phyloP scores from a whole-genome alignment of 176 grass and related monocot species.

The Oryza glumipatula region DNA sequence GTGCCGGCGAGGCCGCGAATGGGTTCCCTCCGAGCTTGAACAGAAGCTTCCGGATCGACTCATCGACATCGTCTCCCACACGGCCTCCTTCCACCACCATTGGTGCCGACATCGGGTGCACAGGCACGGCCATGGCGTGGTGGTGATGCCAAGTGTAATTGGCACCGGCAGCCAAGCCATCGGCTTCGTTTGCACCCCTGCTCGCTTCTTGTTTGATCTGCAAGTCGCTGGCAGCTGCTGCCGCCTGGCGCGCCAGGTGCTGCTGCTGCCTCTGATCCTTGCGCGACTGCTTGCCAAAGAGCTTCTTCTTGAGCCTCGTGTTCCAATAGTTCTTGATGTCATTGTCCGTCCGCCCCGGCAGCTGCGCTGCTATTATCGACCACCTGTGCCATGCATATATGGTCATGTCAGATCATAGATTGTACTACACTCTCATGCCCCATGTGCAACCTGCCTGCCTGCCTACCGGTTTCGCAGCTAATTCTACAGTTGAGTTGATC shows the following conservation, averaged over 20 bases:
- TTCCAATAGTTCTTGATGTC: constrained; percentile 99
- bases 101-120: constrained; percentile 39
- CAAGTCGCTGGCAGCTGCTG: background rate
- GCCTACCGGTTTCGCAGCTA: constrained; percentile 45
- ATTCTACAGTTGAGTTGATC: constrained; percentile 45
- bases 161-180: constrained; percentile 24
- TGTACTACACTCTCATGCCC: constrained; percentile 39
- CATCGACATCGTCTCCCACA: constrained; percentile 43
- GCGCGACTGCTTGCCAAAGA: constrained; percentile 80
- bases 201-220: constrained; percentile 57
- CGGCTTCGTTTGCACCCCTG: constrained; percentile 31
- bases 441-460: constrained; percentile 20
- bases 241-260: constrained; percentile 43
- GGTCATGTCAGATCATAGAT: constrained; percentile 38
- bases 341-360: constrained; percentile 94
- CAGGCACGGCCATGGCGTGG: constrained; percentile 40
- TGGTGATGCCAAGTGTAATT: constrained; percentile 37
- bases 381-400: constrained; percentile 62
- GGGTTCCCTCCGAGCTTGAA: constrained; percentile 61
- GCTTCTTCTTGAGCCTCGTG: constrained; percentile 94
- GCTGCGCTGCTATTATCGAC: constrained; percentile 93
- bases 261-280: constrained; percentile 56
- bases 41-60: constrained; percentile 63
- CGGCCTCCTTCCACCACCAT: constrained; percentile 32
- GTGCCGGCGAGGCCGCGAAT: constrained; percentile 29